Evolutionary conservation across 1,139 yeast species (phyloP).

Genomic region (Kodamaea ohmeri): DNA sequence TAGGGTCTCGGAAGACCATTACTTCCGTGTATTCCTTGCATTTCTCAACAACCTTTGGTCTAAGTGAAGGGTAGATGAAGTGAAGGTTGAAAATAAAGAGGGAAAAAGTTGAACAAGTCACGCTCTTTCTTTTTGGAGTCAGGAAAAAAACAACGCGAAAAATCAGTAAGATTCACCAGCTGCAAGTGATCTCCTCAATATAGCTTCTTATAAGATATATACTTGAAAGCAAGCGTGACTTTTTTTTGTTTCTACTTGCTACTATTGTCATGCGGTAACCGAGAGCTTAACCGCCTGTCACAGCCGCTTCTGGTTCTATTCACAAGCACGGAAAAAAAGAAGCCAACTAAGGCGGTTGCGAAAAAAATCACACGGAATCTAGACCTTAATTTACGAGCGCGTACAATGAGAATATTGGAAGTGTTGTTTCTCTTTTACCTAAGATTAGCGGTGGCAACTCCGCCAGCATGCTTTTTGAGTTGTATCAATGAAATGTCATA

Average conservation of each 20-base stretch:
- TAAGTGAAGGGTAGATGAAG: neutral
- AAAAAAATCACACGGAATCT: neutral
- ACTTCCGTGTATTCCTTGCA: slow-evolving; percentile 47
- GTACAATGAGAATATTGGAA: too few species aligned
- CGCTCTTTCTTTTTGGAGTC: slow-evolving; percentile 6
- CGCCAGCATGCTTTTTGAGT: slow-evolving; percentile 53
- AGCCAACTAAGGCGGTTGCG: slow-evolving; percentile 6
- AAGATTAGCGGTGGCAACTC: slow-evolving; percentile 32
- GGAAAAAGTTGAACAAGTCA: slow-evolving; percentile 11
- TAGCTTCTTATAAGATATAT: too few species aligned
- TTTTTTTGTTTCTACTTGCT: too few species aligned
- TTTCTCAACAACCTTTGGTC: slow-evolving; percentile 15
- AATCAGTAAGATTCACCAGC: too few species aligned
- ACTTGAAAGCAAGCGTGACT: too few species aligned
- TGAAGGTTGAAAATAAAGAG: neutral
- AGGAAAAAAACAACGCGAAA: slow-evolving; percentile 2
- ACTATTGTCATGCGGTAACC: too few species aligned
- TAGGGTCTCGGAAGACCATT: slow-evolving; percentile 50
- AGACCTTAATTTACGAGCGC: too few species aligned
- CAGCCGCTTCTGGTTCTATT: too few species aligned
- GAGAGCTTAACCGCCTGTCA: too few species aligned
- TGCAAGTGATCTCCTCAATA: too few species aligned
- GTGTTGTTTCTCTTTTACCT: neutral
- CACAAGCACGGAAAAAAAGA: neutral
- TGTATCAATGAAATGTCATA: slow-evolving; percentile 42